A percentile compares a stretch with the other conserved stretches of the same genome.
Conservation (phyloP, 257 asterid species). For the Ilex asprella region DNA sequence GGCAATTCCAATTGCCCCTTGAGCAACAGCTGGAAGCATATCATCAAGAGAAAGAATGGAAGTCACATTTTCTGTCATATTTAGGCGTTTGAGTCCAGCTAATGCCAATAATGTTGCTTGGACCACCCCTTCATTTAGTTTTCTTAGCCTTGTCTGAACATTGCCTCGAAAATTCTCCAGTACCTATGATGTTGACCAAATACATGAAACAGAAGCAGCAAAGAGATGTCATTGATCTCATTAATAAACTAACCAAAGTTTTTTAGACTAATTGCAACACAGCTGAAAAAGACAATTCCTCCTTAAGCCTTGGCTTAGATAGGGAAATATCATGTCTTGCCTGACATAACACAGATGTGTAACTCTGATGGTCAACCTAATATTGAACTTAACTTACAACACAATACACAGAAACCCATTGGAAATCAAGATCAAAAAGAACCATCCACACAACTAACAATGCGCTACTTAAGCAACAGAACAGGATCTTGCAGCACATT, state of each 20-base stretch:
- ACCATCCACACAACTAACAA: background rate
- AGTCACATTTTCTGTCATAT: slow-evolving; percentile 75
- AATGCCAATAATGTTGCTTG: slow-evolving; percentile 88
- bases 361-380: too few species aligned
- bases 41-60: slow-evolving; percentile 74
- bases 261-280: background rate
- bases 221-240: background rate
- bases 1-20: slow-evolving; percentile 95
- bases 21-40: slow-evolving; percentile 99
- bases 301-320: background rate
- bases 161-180: slow-evolving; percentile 90
- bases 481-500: background rate
- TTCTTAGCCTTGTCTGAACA: slow-evolving; percentile 84
- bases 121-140: slow-evolving; percentile 85
- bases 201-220: background rate
- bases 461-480: background rate
- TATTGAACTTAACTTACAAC: too few species aligned
- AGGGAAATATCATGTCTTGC: too few species aligned
- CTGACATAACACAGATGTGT: too few species aligned
- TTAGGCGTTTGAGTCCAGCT: slow-evolving; percentile 88
- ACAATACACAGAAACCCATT: too few species aligned
- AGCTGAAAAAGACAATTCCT: background rate
- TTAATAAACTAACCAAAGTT: background rate
- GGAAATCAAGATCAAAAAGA: background rate
- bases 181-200: slow-evolving; percentile 40